Evolutionary conservation across 2,329 filamentous ascomycete species (phyloP), one percentile per base, ranked within the genome.

Genomic region (Leptographium procerum): DNA sequence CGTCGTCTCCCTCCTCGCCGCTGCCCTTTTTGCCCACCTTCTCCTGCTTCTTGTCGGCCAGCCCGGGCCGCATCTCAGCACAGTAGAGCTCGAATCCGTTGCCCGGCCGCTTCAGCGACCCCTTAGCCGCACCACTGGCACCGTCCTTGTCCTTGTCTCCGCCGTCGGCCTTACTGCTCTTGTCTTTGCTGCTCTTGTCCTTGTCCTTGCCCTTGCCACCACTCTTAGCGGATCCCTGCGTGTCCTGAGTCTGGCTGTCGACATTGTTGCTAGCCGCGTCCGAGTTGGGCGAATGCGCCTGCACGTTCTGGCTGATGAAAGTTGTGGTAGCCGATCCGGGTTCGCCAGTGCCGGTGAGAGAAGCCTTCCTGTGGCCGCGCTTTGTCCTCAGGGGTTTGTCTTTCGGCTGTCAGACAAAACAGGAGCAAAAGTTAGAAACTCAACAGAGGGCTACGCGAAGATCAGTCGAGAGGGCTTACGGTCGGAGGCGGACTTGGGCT

Each of bases 401-500:
- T 71, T 89, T 86, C 36, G 87, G 87, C 85, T 88, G 69, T 66
- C 62, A 54, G 26, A 1, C 22, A 43, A 43, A 2, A 43, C 11
- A 54, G 52, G 31, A 56, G 52, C 10, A 22, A 28, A n/a, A n/a
- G 28, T 11, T 16, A 45, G 14, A 24, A 3, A 43, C 16, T 1
- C 1, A 28, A 26, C 24, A 52, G 2, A 22, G 19, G 16, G 50
- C 50, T 59, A 43, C 40, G 40, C 40, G 19, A 62, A 57, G 57
- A 36, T 57, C 58, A 55, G 60, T 57, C 57, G 59, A 59, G 58
- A 59, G 56, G 57, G n/a, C 10, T 64, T 82, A 88, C 86, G 66
- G 88, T 90, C 50, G 87, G 87, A 28, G 87, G 87, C n/a, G 87
- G 87, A 67, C 86, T 89, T 8, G 86, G 87, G 68, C 86, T 89